Evolutionary conservation across 140 eudicot genomes (phyloP), one percentile per base, ranked within the genome.

Genomic region (Senecio squalidus): DNA sequence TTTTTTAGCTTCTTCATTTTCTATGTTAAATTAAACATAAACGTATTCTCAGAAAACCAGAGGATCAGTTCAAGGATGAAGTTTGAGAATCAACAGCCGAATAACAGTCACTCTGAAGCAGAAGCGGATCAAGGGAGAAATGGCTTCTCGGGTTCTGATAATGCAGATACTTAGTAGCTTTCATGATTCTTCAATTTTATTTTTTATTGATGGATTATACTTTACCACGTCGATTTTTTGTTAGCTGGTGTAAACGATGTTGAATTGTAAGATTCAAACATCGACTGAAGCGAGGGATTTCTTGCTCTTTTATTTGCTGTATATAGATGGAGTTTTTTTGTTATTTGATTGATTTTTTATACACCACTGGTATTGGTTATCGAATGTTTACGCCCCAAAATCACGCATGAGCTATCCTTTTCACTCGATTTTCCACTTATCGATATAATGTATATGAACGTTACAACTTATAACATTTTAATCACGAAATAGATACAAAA

Each of bases 101-200:
- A 68, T 43, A 62, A 59, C 22, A 62, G 73, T 18, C 68, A 82
- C 29, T 74, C 58, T 29, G 89, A 76, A 16, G 80, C 59, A 7
- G 86, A 78, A 29, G 80, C 62, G 2, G 76, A 76, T 38, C 76
- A 67, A 47, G 87, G 71, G 57, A 65, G 52, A 61, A 76, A 73
- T 59, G 79, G 81, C 23, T 70, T 64, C 53, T 73, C 82, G 2
- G 82, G 69, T 49, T 77, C 78, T 13, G 86, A 76, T 67, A 87
- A 74, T 21, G 69, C 53, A 8, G 74, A 76, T 47, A 58, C 71
- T 57, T 60, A 15, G 60, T 24, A 46, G 75, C 79, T 62, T n/a
- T 67, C 72, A 73, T 43, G 27, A 17, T n/a, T 51, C n/a, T 14
- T 25, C 41, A 30, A 55, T 14, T 68, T n/a, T 30, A 22, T 46